phyloP scores from a whole-genome alignment of 768 basidiomycete species.

The Lentinula lateritia region DNA sequence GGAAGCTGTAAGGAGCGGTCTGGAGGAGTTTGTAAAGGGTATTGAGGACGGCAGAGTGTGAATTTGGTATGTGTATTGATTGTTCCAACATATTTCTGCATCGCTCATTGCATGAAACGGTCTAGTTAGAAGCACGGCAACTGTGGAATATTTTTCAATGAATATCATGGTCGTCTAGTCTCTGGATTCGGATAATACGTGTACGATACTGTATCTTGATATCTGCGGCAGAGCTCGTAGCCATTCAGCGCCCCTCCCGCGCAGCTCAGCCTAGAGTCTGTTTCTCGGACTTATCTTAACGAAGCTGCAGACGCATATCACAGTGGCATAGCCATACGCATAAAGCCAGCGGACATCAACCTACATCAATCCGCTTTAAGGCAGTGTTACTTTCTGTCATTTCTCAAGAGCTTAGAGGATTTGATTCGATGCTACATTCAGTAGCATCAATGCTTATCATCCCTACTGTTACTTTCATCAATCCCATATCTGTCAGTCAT shows the following conservation, averaged over 20 bases:
- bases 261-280: not conserved
- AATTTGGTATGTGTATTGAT: not conserved
- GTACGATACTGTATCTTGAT: not conserved
- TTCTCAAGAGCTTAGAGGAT: not conserved
- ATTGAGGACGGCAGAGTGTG: slow-evolving; percentile 13
- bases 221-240: no score
- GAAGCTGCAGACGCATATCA: not conserved
- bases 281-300: no score
- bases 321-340: not conserved
- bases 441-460: not conserved
- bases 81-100: not conserved
- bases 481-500: not conserved
- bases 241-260: not conserved
- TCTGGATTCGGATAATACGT: not conserved
- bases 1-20: slow-evolving; percentile 46
- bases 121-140: no score
- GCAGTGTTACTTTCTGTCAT: not conserved
- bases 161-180: no score
- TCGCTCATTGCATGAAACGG: not conserved
- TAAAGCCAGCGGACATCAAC: not conserved
- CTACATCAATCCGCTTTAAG: not conserved
- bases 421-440: not conserved
- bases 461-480: not conserved
- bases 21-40: slow-evolving; percentile 48
- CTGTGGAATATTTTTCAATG: no score